Conservation (phyloP, 257 asterid species). For the Galeopsis tetrahit region DNA sequence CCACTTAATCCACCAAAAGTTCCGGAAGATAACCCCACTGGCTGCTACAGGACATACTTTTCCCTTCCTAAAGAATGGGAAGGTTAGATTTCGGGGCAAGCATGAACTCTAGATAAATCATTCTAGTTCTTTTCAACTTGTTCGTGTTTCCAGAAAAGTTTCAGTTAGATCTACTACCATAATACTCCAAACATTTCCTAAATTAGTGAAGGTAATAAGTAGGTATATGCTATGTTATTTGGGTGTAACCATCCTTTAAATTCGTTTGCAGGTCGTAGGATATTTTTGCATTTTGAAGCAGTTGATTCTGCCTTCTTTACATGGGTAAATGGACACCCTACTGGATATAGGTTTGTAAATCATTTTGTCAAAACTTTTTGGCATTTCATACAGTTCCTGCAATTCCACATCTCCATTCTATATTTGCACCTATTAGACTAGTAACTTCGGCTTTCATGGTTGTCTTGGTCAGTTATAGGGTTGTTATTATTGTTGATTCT, state of each 20-base stretch:
- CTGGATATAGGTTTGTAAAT: conserved; percentile 87
- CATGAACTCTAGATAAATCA: conserved; percentile 15
- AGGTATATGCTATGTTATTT: conserved; percentile 10
- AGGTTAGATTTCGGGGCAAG: conserved; percentile 53
- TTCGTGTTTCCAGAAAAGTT: conserved; percentile 7
- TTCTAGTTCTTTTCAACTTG: conserved; percentile 20
- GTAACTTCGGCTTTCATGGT: conserved; percentile 6
- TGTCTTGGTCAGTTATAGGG: conserved; percentile 1
- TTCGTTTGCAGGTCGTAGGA: conserved; percentile 79
- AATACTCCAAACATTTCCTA: background rate
- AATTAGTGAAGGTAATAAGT: background rate
- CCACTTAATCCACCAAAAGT: conserved; percentile 90
- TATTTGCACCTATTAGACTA: background rate
- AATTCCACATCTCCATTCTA: conserved; percentile 22
- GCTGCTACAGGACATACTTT: conserved; percentile 91
- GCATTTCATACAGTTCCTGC: conserved; percentile 10
- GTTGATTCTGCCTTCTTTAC: conserved; percentile 96
- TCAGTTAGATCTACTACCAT: background rate
- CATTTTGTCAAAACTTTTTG: conserved; percentile 19
- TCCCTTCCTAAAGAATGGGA: conserved; percentile 91
- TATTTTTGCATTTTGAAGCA: conserved; percentile 92
- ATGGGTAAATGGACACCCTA: conserved; percentile 89
- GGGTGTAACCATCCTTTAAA: conserved; percentile 32
- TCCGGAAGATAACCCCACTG: conserved; percentile 96
- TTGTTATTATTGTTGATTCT: background rate